Evolutionary conservation across 2,329 filamentous ascomycete species (phyloP).

Genomic region (Phaeosphaeriaceae sp.): DNA sequence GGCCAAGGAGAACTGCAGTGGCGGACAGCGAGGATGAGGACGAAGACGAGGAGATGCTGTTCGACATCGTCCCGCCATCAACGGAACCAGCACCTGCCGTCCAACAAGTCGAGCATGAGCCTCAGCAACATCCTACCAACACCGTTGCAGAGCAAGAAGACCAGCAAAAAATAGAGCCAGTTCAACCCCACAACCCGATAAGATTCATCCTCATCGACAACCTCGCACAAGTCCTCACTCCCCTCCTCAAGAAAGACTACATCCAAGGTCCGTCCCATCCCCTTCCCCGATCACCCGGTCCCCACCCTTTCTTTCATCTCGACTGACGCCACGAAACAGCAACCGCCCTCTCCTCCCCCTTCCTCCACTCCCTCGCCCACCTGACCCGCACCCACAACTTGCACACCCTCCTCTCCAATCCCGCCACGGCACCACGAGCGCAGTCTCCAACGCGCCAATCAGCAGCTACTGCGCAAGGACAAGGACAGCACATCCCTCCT

Average conservation of each 20-base stretch:
- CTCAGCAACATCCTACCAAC: not conserved
- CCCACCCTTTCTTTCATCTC: too few species aligned
- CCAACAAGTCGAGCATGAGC: not conserved
- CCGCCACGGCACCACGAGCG: conserved; percentile 21
- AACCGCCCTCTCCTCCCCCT: conserved; percentile 49
- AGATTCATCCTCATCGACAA: conserved; percentile 51
- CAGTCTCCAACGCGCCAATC: conserved; percentile 6
- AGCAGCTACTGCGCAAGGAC: not conserved
- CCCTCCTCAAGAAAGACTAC: conserved; percentile 48
- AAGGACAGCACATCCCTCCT: not conserved
- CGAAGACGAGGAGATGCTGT: conserved; percentile 52
- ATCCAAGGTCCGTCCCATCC: conserved; percentile 46
- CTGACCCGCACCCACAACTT: conserved; percentile 48
- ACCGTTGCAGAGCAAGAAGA: not conserved
- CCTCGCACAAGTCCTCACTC: conserved; percentile 46
- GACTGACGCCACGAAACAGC: conserved; percentile 25
- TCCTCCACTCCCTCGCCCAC: conserved; percentile 51
- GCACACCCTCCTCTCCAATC: conserved; percentile 51
- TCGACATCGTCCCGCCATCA: conserved; percentile 25
- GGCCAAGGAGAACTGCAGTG: conserved; percentile 31
- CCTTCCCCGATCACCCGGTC: too few species aligned
- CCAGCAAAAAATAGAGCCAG: too few species aligned
- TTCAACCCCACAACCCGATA: not conserved
- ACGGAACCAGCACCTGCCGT: not conserved
- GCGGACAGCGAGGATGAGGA: conserved; percentile 48